Evolutionary conservation across 306 rosid species (phyloP), one percentile per base, ranked within the genome.

Genomic region (Trichosanthes truncata): DNA sequence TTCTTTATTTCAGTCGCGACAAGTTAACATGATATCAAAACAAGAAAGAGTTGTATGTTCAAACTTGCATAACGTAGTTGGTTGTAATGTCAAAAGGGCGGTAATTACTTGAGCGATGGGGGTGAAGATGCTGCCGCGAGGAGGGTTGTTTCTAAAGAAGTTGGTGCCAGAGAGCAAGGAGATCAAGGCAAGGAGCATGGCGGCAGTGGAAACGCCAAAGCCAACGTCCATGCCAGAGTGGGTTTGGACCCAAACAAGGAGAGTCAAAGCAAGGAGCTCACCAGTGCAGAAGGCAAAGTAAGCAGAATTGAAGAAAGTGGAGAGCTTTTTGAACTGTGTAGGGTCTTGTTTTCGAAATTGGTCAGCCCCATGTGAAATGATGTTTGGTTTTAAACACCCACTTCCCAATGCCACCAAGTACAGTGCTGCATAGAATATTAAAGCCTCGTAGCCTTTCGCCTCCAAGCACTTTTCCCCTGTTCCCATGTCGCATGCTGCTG

Each of bases 351-450:
- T 80, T 52, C 72, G 13, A 74, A 88, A 88, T 73, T 90, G 94
- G 69, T 88, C 92, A n/a, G 94, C 94, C 33, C 94, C 94, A 74
- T 85, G 94, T 36, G 92, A 82, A 10, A 88, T 88, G 61, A 90
- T 88, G 79, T 88, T 88, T 15, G 94, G 92, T 66, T 90, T 90
- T 21, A 90, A 80, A 56, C 92, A 85, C 2, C 92, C 94, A 84
- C 92, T 90, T 78, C 94, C 94, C 14, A 88, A 52, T 43, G 94
- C 94, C 63, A 90, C 89, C 85, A 90, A 81, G 79, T 90, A 88
- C 0, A 90, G 81, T 26, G 92, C 89, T 9, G 77, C n/a, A 45
- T 79, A 90, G 78, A 90, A 82, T 78, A 88, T 84, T 71, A 81
- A 61, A 14, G 90, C 86, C 77, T 81, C 67, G 76, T 81, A 86